These are phyloP conservation scores for Pleurotus giganteus DNA, from an alignment of 768 basidiomycete genomes.

Conservation along the genomic window DNA sequence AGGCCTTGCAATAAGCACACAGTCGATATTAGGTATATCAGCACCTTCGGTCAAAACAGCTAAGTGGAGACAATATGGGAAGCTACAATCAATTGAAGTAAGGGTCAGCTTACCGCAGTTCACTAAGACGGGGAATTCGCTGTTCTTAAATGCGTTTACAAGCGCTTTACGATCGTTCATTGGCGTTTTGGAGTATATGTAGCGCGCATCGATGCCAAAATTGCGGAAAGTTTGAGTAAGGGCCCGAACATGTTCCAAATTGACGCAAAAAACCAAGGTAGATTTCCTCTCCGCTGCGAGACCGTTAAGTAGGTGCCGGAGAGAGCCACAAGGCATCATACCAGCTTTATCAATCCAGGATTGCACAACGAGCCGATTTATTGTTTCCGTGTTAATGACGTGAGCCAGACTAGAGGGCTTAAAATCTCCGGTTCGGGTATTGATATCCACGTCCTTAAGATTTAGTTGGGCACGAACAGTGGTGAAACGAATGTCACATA, in stretches of 20 bases:
- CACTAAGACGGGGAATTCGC: conserved; percentile 79
- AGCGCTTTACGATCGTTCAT: conserved; percentile 59
- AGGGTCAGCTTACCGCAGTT: conserved; percentile 74
- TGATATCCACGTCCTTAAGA: conserved; percentile 65
- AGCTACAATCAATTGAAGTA: neutral
- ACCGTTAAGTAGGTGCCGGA: conserved; percentile 2
- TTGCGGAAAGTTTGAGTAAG: conserved; percentile 72
- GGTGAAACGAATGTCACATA: conserved; percentile 85
- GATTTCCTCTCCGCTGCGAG: conserved; percentile 64
- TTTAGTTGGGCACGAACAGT: conserved; percentile 75
- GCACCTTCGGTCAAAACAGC: conserved; percentile 92
- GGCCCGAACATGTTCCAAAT: conserved; percentile 73
- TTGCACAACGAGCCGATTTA: conserved; percentile 77
- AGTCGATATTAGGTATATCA: conserved; percentile 94
- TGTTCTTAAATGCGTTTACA: conserved; percentile 64
- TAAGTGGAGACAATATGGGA: conserved; percentile 18
- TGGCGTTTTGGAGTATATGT: conserved; percentile 70
- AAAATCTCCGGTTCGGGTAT: conserved; percentile 75
- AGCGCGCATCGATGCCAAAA: conserved; percentile 83
- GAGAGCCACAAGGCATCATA: conserved; percentile 29
- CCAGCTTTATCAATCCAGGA: conserved; percentile 87
- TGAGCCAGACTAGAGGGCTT: conserved; percentile 73
- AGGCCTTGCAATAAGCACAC: conserved; percentile 82
- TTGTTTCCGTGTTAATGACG: conserved; percentile 74
- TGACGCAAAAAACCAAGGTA: conserved; percentile 90